Conservation (phyloP, 129 eudicot species). For the Ambrosia artemisiifolia region DNA sequence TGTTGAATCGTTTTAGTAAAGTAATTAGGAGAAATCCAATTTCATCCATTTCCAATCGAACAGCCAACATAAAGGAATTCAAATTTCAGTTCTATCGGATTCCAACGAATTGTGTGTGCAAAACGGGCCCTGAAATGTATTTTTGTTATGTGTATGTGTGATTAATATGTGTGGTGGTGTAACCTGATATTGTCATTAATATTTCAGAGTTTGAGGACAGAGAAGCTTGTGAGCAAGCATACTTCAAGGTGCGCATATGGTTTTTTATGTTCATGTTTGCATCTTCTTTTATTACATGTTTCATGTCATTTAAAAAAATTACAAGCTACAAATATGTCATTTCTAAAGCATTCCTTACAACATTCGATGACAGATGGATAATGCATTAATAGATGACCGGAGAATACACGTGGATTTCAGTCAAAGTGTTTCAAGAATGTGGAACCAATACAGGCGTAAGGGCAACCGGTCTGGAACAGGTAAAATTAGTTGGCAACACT, state of each 20-base stretch:
- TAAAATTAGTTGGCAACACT: conserved; percentile 15
- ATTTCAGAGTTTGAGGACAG: conserved; percentile 76
- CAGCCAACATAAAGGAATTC: background rate
- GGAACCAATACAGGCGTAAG: conserved; percentile 88
- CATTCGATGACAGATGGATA: conserved; percentile 68
- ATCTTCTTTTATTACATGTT: conserved; percentile 7
- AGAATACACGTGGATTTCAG: conserved; percentile 97
- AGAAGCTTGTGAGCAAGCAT: conserved; percentile 89
- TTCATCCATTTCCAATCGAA: background rate
- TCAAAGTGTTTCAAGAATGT: conserved; percentile 91
- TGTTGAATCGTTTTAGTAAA: background rate
- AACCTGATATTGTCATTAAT: conserved; percentile 17
- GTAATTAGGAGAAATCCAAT: background rate
- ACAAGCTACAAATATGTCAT: background rate
- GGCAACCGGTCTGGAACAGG: conserved; percentile 53
- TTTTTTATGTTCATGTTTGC: conserved; percentile 2
- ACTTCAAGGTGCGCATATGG: conserved; percentile 60
- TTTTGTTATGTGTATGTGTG: background rate
- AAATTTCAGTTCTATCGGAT: background rate
- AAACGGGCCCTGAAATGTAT: background rate
- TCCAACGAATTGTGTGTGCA: background rate
- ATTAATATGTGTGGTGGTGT: background rate
- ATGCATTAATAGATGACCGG: conserved; percentile 91
- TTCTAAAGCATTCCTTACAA: conserved; percentile 8
- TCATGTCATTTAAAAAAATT: background rate